Evolutionary conservation across 192 early-diverging fungal species (phyloP).

Genomic region (Umbelopsis sp.): DNA sequence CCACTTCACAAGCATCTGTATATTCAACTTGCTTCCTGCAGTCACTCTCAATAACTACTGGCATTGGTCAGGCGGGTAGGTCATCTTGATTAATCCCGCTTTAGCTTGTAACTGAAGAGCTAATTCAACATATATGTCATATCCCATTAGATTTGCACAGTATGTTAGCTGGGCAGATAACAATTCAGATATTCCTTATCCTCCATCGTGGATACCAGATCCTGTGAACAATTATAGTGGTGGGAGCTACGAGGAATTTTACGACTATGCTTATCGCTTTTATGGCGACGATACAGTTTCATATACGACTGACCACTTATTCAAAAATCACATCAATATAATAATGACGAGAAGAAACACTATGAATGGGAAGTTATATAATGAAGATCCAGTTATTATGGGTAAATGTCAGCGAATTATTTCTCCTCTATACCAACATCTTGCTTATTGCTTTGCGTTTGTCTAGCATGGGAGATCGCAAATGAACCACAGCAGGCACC

Average conservation of each 20-base stretch:
- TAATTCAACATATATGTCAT: neutral
- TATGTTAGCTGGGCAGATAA: slow-evolving; percentile 62
- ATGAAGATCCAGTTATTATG: slow-evolving; percentile 56
- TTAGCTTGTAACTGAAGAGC: neutral
- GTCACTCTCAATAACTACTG: slow-evolving; percentile 64
- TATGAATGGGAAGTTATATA: slow-evolving; percentile 50
- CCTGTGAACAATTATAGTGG: slow-evolving; percentile 20
- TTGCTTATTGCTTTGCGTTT: neutral
- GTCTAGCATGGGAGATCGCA: slow-evolving; percentile 63
- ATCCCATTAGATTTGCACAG: slow-evolving; percentile 43
- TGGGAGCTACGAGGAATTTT: slow-evolving; percentile 45
- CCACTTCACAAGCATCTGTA: neutral
- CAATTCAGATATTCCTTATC: slow-evolving; percentile 57
- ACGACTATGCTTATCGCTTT: slow-evolving; percentile 51
- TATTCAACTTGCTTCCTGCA: neutral
- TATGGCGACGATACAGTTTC: slow-evolving; percentile 41
- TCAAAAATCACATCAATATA: slow-evolving; percentile 43
- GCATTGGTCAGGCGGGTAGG: slow-evolving; percentile 71
- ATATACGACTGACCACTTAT: slow-evolving; percentile 40
- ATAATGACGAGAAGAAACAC: slow-evolving; percentile 52
- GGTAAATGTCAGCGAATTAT: neutral
- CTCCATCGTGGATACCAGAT: slow-evolving; percentile 43
- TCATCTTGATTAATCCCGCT: neutral
- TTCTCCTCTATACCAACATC: neutral
- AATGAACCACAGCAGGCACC: slow-evolving; percentile 66